These are phyloP conservation scores for Iberis pinnata DNA, from an alignment of 345 rosid genomes.

Conservation along the genomic window DNA sequence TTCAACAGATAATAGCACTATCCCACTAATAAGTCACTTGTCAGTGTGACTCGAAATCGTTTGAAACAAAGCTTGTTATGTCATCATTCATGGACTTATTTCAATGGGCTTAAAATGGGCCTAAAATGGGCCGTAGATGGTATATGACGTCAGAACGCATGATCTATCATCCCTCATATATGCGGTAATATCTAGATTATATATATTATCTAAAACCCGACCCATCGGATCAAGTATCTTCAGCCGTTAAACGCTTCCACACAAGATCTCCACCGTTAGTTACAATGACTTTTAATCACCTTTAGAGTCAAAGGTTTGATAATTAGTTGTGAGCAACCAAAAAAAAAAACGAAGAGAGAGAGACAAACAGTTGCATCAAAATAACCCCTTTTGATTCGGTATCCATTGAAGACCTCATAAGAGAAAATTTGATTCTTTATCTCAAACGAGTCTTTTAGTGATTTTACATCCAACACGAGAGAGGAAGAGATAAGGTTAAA, in stretches of 20 bases:
- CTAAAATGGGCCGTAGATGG: neutral
- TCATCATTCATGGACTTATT: too few relatives aligned
- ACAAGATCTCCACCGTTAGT: constrained; percentile 38
- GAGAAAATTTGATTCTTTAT: constrained; percentile 12
- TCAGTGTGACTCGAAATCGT: too few relatives aligned
- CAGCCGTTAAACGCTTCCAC: neutral
- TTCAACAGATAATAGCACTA: too few relatives aligned
- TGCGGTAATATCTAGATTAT: neutral
- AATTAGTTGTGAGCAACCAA: too few relatives aligned
- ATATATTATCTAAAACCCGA: constrained; percentile 1
- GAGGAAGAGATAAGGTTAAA: neutral
- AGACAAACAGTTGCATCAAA: constrained; percentile 31
- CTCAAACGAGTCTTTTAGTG: constrained; percentile 7
- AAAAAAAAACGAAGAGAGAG: constrained; percentile 8
- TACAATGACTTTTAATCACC: constrained; percentile 31
- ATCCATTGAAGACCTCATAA: constrained; percentile 33
- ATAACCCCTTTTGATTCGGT: constrained; percentile 36
- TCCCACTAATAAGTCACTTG: too few relatives aligned
- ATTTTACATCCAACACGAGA: constrained; percentile 11
- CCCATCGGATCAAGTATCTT: neutral
- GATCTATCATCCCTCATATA: too few relatives aligned
- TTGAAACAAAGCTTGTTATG: too few relatives aligned
- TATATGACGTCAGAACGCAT: constrained; percentile 9
- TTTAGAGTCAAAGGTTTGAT: constrained; percentile 7
- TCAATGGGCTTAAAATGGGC: neutral